Evolutionary conservation across 2,329 filamentous ascomycete genomes (phyloP).

Genomic region (Calonectria ilicicola): DNA sequence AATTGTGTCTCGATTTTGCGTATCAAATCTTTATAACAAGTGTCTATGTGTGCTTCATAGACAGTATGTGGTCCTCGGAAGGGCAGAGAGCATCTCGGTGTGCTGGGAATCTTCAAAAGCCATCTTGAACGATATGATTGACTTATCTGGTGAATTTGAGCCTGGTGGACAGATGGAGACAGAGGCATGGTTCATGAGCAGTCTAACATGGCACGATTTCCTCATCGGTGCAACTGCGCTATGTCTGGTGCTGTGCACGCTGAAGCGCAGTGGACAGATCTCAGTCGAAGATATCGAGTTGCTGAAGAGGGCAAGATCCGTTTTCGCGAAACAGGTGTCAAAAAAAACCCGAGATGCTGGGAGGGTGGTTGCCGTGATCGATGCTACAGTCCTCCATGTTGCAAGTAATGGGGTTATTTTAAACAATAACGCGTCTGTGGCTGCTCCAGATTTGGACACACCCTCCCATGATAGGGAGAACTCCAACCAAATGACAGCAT

Average conservation of each 20-base stretch:
- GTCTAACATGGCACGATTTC: constrained; percentile 10
- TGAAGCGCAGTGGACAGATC: not conserved
- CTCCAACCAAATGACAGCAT: not conserved
- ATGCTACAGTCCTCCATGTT: not conserved
- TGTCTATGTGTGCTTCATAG: not conserved
- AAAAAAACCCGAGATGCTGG: not conserved
- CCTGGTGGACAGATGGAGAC: not conserved
- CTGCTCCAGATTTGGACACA: not conserved
- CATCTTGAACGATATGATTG: not conserved
- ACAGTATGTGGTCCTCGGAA: not conserved
- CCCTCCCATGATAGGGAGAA: not conserved
- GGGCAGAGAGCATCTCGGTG: not conserved
- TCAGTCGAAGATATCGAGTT: not conserved
- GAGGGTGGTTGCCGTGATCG: not conserved
- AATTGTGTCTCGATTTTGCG: not conserved
- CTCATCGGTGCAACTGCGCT: not conserved
- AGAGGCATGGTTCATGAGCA: constrained; percentile 6
- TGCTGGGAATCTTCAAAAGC: not conserved
- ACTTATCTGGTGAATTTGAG: not conserved
- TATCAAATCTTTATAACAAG: constrained; percentile 5
- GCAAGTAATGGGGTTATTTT: not conserved
- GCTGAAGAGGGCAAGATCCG: not conserved
- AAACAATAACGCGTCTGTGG: not conserved
- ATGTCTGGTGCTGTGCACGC: not conserved
- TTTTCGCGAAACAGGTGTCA: not conserved